Conservation (phyloP, 306 rosid species). For the Quercus parvula region DNA sequence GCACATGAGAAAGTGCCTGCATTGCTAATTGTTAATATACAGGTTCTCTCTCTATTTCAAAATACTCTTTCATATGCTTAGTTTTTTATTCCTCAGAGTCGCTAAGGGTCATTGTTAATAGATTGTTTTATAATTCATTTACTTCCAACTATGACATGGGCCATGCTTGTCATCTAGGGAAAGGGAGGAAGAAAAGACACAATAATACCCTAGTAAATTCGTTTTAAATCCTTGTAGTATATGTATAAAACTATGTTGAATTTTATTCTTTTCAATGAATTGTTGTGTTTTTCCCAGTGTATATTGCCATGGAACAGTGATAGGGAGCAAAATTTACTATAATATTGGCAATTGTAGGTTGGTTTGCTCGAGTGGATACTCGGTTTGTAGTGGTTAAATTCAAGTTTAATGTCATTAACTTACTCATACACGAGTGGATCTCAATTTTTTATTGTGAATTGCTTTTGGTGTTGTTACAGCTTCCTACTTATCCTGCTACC, state of each 20-base stretch:
- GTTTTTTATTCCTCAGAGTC: neutral
- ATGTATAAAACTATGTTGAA: too few relatives aligned
- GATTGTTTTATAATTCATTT: neutral
- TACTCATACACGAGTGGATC: neutral
- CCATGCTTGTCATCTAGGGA: neutral
- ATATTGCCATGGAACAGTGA: neutral
- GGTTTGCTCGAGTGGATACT: neutral
- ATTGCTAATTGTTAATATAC: constrained; percentile 80
- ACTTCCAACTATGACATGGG: neutral
- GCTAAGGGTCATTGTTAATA: neutral
- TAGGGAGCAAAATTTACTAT: neutral
- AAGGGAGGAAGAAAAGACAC: neutral
- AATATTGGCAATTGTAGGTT: neutral
- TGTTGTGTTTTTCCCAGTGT: neutral
- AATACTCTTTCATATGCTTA: neutral
- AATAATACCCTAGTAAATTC: neutral
- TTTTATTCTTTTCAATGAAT: neutral
- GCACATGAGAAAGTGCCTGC: constrained; percentile 59
- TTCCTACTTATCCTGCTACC: constrained; percentile 80
- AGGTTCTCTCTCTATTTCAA: constrained; percentile 40
- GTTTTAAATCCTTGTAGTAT: too few relatives aligned
- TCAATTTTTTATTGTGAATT: neutral
- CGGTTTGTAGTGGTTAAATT: neutral
- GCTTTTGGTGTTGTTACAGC: constrained; percentile 32
- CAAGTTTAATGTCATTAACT: neutral